Base-by-base conservation (phyloP, 1,284 basidiomycete genomes). In the Peniophora sp. region DNA sequence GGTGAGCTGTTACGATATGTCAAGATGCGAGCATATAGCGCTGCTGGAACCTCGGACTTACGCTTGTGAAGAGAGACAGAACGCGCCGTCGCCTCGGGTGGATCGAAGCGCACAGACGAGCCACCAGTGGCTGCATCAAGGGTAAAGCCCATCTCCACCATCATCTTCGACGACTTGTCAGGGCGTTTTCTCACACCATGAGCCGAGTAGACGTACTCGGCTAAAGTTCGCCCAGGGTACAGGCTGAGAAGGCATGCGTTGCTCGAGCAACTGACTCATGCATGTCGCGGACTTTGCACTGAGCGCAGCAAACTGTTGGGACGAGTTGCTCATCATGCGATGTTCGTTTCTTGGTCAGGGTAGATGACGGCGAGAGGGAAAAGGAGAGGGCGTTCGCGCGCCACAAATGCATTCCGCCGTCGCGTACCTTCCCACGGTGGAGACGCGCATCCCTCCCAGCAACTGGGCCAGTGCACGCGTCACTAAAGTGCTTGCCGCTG, bases 81-180 rank as follows among this genome's bases (percentile, higher is more conserved):
- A 10, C 43, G 18, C 20, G 43, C 44, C 11, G 24, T 27, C 12
- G 36, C 48, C 58, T 81, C 68, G 8, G 83, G 85, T 41, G 87
- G 87, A 62, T 86, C 81, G 58, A 90, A 90, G 24, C 86, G 76
- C 23, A 90, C 88, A 62, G 85, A 87, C 11, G 88, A 90, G 2
- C 87, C 87, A 17, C 86, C 85, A 14, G 85, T 87, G 52, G 78
- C 80, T n/a, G 81, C 82, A 60, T 83, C 80, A 55, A 81, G 81
- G 1, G 66, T 65, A 64, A 90, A 90, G 41, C 87, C 87, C 76
- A 90, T 81, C 50, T 86, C 85, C 32, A 70, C 68, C 86, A 90
- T 86, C 39, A 86, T 67, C 87, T 89, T 17, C 6, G 37, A n/a
- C 8, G 45, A 10, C 27, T 32, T 32, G 27, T 43, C 12, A 24